Conservation (phyloP, 805 yeast species). For the Torulaspora quercuum region DNA sequence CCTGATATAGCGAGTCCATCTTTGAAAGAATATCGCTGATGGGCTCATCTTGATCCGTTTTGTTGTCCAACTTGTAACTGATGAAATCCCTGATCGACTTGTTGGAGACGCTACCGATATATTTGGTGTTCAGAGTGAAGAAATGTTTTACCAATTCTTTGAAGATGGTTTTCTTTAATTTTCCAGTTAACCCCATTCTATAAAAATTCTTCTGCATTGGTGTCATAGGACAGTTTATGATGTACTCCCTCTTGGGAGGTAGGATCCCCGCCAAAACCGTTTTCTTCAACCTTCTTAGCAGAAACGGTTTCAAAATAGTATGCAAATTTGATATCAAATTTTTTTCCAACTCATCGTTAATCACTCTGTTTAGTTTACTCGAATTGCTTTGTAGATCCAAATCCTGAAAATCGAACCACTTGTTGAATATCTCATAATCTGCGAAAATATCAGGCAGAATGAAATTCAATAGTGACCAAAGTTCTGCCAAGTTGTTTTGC, state of each 20-base stretch:
- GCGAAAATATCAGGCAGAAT: constrained; percentile 90
- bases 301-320: constrained; percentile 82
- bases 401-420: constrained; percentile 86
- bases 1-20: constrained; percentile 32
- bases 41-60: constrained; percentile 7
- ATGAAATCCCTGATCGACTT: constrained; percentile 44
- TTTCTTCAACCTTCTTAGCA: constrained; percentile 74
- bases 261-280: constrained; percentile 61
- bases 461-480: constrained; percentile 90
- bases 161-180: constrained; percentile 44
- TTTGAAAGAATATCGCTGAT: constrained; percentile 13
- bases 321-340: constrained; percentile 74
- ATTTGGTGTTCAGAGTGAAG: constrained; percentile 41
- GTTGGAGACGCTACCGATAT: constrained; percentile 33
- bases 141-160: constrained; percentile 51
- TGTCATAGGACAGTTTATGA: constrained; percentile 69
- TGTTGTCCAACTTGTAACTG: constrained; percentile 33
- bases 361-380: constrained; percentile 39
- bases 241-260: constrained; percentile 89
- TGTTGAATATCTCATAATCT: constrained; percentile 83
- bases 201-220: constrained; percentile 63
- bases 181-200: constrained; percentile 44
- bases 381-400: constrained; percentile 37
- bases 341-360: constrained; percentile 56
- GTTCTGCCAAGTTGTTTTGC: constrained; percentile 83